Percentiles rank a stretch among this genome's conserved stretches.
These are phyloP conservation scores for Aspergillus novoparasiticus DNA, from an alignment of 2,329 filamentous ascomycete genomes.

Conservation along the genomic window DNA sequence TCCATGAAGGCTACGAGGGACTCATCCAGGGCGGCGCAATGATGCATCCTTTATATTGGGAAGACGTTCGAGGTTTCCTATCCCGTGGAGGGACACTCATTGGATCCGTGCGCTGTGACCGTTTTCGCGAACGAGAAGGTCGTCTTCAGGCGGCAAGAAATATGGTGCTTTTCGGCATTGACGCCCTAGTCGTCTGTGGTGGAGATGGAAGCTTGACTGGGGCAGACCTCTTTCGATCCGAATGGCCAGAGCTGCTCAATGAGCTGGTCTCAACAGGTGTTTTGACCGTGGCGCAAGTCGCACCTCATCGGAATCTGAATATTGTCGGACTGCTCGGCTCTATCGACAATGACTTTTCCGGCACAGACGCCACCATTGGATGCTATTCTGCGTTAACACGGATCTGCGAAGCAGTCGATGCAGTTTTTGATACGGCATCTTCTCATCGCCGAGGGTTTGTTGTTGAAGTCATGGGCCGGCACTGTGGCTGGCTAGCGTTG, in stretches of 20 bases:
- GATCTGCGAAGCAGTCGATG: slow-evolving; percentile 95
- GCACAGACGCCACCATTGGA: slow-evolving; percentile 95
- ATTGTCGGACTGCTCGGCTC: slow-evolving; percentile 95
- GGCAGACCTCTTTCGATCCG: slow-evolving; percentile 86
- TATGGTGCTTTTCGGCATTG: slow-evolving; percentile 88
- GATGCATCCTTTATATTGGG: slow-evolving; percentile 86
- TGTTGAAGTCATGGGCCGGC: slow-evolving; percentile 96
- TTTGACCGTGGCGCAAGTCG: slow-evolving; percentile 69
- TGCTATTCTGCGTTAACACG: slow-evolving; percentile 91
- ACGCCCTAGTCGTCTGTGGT: slow-evolving; percentile 94
- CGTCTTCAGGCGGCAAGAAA: slow-evolving; percentile 88
- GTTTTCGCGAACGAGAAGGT: slow-evolving; percentile 85
- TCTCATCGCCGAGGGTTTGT: slow-evolving; percentile 97
- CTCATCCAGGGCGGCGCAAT: slow-evolving; percentile 85
- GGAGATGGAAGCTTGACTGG: slow-evolving; percentile 96
- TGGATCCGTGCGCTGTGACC: slow-evolving; percentile 89
- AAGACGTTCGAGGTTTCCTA: slow-evolving; percentile 91
- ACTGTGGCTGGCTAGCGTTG: slow-evolving; percentile 95
- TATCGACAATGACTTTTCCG: slow-evolving; percentile 97
- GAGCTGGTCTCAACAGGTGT: slow-evolving; percentile 78
- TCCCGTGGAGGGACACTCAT: slow-evolving; percentile 95
- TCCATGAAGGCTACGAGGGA: slow-evolving; percentile 96
- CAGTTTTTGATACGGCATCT: slow-evolving; percentile 88
- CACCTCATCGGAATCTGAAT: slow-evolving; percentile 83
- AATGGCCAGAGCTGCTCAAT: slow-evolving; percentile 85